Conservation (phyloP, 148 eudicot genomes). For the Diospyros kaki region DNA sequence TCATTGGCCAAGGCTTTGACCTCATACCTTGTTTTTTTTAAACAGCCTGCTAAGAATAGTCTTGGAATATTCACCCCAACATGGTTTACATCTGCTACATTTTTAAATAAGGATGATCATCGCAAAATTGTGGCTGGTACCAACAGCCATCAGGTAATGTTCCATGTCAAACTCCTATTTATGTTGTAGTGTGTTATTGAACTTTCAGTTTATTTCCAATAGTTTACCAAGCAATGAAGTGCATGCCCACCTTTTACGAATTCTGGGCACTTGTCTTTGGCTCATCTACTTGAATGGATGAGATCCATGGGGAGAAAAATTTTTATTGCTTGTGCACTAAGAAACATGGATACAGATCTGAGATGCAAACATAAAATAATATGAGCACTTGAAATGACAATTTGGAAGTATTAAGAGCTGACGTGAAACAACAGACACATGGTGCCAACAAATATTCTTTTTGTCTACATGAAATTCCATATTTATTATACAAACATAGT, state of each 20-base stretch:
- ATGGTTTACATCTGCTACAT: conserved; percentile 80
- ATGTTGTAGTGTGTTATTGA: background rate
- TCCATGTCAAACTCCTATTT: conserved; percentile 3
- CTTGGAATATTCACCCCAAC: conserved; percentile 89
- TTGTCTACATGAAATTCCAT: too few species aligned
- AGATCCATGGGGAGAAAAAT: background rate
- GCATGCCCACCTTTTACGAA: background rate
- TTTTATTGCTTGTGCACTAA: too few species aligned
- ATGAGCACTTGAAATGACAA: too few species aligned
- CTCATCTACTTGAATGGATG: background rate
- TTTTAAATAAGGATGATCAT: conserved; percentile 80
- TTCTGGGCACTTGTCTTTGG: background rate
- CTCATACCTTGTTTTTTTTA: conserved; percentile 4
- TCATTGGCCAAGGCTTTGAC: conserved; percentile 2
- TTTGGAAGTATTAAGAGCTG: too few species aligned
- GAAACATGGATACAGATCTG: too few species aligned
- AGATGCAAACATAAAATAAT: too few species aligned
- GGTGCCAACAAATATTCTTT: too few species aligned
- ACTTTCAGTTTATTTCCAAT: background rate
- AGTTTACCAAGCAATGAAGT: background rate
- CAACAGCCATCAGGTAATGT: conserved; percentile 72
- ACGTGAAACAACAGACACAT: too few species aligned
- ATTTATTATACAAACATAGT: too few species aligned
- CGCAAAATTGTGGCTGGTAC: conserved; percentile 94
- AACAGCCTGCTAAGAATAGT: conserved; percentile 82